Evolutionary conservation across 148 eudicot genomes (phyloP), one percentile per base, ranked within the genome.

Genomic region (Talinum fruticosum): DNA sequence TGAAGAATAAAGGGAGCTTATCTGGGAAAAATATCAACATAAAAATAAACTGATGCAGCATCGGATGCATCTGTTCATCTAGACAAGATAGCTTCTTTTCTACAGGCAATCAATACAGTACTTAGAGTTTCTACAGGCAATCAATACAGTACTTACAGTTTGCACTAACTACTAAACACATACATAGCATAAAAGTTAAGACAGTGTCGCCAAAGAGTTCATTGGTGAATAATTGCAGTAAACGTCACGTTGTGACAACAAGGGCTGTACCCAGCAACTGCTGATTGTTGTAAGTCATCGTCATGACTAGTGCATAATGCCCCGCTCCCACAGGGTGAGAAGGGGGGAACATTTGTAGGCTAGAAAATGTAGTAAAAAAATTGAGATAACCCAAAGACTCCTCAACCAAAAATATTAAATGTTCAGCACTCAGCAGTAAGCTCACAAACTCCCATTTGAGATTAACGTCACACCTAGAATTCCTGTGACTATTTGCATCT

Each of bases 361-460:
- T 41, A 41, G 12, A 38, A 38, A 41, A 41, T 41, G 47, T 14
- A 41, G 47, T 14, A 1, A 49, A 37, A 65, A 65, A 6, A 64
- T n/a, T 38, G 28, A 49, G 36, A 66, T 53, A 69, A 29, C 68
- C 73, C 34, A 24, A 76, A 24, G 18, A 69, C 29, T 67, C 37
- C 69, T 74, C 8, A 29, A 5, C 38, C 28, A 29, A 5, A 66
- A 74, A 79, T 32, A 72, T 38, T 23, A 45, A n/a, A 72, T 62
- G 51, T 37, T 16, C 15, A 51, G 37, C n/a, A 51, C 29, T 16
- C 15, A 51, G 37, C n/a, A 51, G 23, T n/a, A 35, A 6, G 15
- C 29, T 10, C 73, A 51, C 67, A 79, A 67, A 74, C 57, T 74
- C 41, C 15, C 8, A 28, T 66, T 19, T 66, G 16, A 79, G 30